phyloP scores from a whole-genome alignment of 192 early-diverging fungal genomes.

The Podila verticillata region DNA sequence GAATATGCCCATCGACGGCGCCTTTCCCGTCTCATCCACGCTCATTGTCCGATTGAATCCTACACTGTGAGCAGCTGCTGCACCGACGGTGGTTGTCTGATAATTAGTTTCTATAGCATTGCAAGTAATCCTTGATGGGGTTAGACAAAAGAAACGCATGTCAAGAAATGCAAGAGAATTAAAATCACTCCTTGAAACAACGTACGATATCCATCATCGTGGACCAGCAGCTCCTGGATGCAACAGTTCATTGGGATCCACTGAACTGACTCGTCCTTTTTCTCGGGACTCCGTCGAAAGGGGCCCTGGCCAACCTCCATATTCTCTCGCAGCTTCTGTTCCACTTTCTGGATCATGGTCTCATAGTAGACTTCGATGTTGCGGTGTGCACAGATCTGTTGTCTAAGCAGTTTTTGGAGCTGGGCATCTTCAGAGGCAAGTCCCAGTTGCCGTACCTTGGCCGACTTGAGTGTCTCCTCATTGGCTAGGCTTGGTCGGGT shows the following conservation, averaged over 20 bases:
- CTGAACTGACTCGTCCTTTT: slow-evolving; percentile 40
- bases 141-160: neutral
- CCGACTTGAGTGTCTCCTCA: slow-evolving; percentile 1
- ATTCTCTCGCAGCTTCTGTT: slow-evolving; percentile 36
- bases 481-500: neutral
- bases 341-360: slow-evolving; percentile 26
- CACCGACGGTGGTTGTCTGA: slow-evolving; percentile 36
- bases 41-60: slow-evolving; percentile 25
- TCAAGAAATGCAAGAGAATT: neutral
- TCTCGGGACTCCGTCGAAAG: slow-evolving; percentile 39
- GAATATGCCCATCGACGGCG: slow-evolving; percentile 17
- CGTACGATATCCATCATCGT: slow-evolving; percentile 34
- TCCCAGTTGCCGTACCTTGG: slow-evolving; percentile 26
- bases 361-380: slow-evolving; percentile 42
- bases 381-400: slow-evolving; percentile 39
- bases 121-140: neutral
- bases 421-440: slow-evolving; percentile 34
- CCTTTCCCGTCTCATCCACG: neutral
- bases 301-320: slow-evolving; percentile 38
- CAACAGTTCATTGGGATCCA: slow-evolving; percentile 47
- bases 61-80: slow-evolving; percentile 33
- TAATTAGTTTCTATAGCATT: slow-evolving; percentile 27
- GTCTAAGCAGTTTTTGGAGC: slow-evolving; percentile 32
- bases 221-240: slow-evolving; percentile 38
- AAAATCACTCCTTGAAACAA: neutral